Conservation (phyloP, 306 rosid genomes). For the Senna siamea region DNA sequence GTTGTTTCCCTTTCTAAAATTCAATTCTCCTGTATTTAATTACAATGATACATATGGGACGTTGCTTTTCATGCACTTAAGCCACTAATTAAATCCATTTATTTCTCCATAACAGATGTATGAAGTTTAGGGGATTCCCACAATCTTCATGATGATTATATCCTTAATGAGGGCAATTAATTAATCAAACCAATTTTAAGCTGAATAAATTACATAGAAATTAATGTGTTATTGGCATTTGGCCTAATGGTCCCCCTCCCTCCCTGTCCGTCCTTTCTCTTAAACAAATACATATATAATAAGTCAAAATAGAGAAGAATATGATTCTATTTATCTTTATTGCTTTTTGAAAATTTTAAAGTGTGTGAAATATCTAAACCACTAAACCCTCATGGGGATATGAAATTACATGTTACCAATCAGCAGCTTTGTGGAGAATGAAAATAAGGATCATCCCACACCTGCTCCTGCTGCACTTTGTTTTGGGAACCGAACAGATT, state of each 20-base stretch:
- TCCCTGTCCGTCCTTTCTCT: constrained; percentile 22
- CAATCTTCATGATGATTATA: constrained; percentile 42
- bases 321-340: constrained; percentile 44
- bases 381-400: constrained; percentile 41
- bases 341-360: constrained; percentile 19
- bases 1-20: constrained; percentile 21
- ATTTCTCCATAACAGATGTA: constrained; percentile 26
- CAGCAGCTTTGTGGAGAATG: constrained; percentile 35
- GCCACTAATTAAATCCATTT: constrained; percentile 26
- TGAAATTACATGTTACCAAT: constrained; percentile 45
- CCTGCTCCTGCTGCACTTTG: constrained; percentile 45
- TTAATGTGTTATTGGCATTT: constrained; percentile 45
- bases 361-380: constrained; percentile 47
- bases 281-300: neutral
- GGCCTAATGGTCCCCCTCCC: constrained; percentile 48
- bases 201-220: too few species aligned
- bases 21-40: constrained; percentile 18
- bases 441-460: constrained; percentile 43
- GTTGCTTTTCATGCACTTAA: constrained; percentile 39
- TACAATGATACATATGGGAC: constrained; percentile 17
- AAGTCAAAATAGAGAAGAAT: constrained; percentile 44
- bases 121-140: constrained; percentile 39
- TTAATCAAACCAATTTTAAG: constrained; percentile 11
- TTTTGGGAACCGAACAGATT: constrained; percentile 63
- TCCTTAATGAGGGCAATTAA: constrained; percentile 43